These are phyloP conservation scores for Pistacia vera DNA, from an alignment of 345 rosid genomes.

Conservation along the genomic window DNA sequence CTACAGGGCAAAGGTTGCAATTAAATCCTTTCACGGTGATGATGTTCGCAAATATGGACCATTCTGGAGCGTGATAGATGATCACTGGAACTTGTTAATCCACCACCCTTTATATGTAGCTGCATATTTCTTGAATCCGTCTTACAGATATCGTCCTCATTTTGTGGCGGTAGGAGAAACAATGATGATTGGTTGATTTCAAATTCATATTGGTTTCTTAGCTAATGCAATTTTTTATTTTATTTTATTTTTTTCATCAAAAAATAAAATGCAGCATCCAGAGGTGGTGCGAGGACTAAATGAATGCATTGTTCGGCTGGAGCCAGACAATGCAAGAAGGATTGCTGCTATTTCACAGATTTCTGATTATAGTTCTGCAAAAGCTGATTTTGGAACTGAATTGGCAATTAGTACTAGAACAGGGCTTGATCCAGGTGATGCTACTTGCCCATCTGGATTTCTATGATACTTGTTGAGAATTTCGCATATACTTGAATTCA, in stretches of 20 bases:
- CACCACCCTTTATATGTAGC: conserved; percentile 46
- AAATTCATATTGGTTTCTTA: background rate
- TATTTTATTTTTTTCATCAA: background rate
- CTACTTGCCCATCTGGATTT: background rate
- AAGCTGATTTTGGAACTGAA: conserved; percentile 52
- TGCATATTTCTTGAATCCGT: conserved; percentile 52
- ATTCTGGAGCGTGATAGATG: conserved; percentile 45
- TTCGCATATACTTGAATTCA: background rate
- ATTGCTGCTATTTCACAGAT: conserved; percentile 41
- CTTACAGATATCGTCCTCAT: conserved; percentile 44
- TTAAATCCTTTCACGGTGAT: conserved; percentile 40
- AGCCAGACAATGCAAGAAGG: conserved; percentile 38
- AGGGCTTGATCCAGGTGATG: conserved; percentile 53
- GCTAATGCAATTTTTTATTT: background rate
- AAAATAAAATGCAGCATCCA: conserved; percentile 26
- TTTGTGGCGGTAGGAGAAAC: conserved; percentile 37
- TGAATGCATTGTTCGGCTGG: conserved; percentile 47
- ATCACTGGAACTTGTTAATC: conserved; percentile 37
- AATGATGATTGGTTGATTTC: conserved; percentile 5
- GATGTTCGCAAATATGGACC: conserved; percentile 47
- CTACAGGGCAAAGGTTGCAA: conserved; percentile 40
- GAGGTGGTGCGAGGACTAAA: conserved; percentile 48
- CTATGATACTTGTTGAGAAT: background rate
- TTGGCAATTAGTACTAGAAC: conserved; percentile 47
- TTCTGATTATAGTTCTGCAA: conserved; percentile 43